phyloP scores from a whole-genome alignment of 345 rosid species.

The Boechera divaricarpa region DNA sequence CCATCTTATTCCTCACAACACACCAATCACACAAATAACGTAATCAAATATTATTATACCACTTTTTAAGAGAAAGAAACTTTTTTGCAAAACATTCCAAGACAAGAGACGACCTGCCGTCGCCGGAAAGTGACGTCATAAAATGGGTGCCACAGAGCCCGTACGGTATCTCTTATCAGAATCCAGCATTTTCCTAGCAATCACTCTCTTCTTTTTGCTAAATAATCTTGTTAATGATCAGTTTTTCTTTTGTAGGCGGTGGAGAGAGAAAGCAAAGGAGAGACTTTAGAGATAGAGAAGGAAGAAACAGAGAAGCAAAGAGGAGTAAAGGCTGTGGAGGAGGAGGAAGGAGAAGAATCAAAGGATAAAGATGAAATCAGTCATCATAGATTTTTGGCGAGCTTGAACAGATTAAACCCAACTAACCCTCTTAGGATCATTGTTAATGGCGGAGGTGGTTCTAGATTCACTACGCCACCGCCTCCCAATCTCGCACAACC shows the following conservation, averaged over 20 bases:
- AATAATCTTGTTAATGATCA: background rate
- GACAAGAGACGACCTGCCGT: slow-evolving; percentile 45
- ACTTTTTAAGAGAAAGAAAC: slow-evolving; percentile 6
- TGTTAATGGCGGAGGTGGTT: slow-evolving; percentile 50
- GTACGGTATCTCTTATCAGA: slow-evolving; percentile 41
- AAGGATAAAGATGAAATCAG: slow-evolving; percentile 41
- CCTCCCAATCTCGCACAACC: slow-evolving; percentile 49
- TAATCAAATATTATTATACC: background rate
- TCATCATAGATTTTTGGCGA: slow-evolving; percentile 48
- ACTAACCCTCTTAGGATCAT: slow-evolving; percentile 83
- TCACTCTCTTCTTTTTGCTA: background rate
- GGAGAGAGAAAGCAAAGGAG: slow-evolving; percentile 47
- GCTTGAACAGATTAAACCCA: slow-evolving; percentile 74
- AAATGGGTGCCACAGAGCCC: slow-evolving; percentile 63
- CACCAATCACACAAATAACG: slow-evolving; percentile 34
- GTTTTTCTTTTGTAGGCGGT: slow-evolving; percentile 39
- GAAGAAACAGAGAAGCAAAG: slow-evolving; percentile 37
- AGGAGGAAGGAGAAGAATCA: slow-evolving; percentile 60
- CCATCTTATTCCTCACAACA: background rate
- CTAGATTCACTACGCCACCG: slow-evolving; percentile 62
- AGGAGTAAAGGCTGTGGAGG: slow-evolving; percentile 52
- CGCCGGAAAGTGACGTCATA: slow-evolving; percentile 50
- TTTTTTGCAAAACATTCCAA: slow-evolving; percentile 33
- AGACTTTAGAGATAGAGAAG: background rate
- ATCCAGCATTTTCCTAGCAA: background rate